These are phyloP conservation scores for Coemansia sp. DNA, from an alignment of 192 early-diverging fungal species.

Conservation along the genomic window DNA sequence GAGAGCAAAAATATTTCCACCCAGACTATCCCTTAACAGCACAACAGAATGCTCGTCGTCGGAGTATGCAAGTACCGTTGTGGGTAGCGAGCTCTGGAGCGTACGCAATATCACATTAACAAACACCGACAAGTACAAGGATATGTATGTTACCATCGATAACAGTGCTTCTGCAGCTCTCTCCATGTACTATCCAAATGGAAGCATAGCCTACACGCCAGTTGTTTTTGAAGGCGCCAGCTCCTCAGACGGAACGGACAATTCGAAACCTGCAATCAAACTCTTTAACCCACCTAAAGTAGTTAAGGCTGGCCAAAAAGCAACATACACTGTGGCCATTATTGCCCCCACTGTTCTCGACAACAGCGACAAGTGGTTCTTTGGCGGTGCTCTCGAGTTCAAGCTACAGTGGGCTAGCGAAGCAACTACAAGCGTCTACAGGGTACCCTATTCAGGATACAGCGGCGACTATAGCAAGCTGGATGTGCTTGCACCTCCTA, in stretches of 20 bases:
- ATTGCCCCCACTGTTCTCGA: conserved; percentile 33
- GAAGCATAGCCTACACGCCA: conserved; percentile 9
- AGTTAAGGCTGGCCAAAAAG: conserved; percentile 33
- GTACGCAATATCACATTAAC: conserved; percentile 25
- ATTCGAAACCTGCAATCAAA: background rate
- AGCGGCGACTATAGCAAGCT: conserved; percentile 43
- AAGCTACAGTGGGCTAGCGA: conserved; percentile 30
- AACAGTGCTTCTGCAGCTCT: conserved; percentile 31
- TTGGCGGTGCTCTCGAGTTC: conserved; percentile 47
- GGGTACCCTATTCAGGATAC: conserved; percentile 51
- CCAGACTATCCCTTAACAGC: conserved; percentile 57
- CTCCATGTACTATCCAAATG: conserved; percentile 33
- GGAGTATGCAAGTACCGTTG: background rate
- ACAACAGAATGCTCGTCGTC: conserved; percentile 9
- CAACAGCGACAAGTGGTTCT: conserved; percentile 48
- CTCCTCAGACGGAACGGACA: background rate
- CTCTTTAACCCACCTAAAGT: background rate
- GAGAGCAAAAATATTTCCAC: conserved; percentile 58
- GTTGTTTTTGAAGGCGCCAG: background rate
- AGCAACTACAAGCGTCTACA: background rate
- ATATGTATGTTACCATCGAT: conserved; percentile 12
- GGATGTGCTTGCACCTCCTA: conserved; percentile 21
- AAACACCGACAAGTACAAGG: conserved; percentile 27
- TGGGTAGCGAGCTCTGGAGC: conserved; percentile 16
- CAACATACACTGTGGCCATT: conserved; percentile 21